A percentile compares a stretch with the other conserved stretches of the same genome.
Evolutionary conservation across 768 basidiomycete species (phyloP).

Genomic region (Tulasnella sp.): DNA sequence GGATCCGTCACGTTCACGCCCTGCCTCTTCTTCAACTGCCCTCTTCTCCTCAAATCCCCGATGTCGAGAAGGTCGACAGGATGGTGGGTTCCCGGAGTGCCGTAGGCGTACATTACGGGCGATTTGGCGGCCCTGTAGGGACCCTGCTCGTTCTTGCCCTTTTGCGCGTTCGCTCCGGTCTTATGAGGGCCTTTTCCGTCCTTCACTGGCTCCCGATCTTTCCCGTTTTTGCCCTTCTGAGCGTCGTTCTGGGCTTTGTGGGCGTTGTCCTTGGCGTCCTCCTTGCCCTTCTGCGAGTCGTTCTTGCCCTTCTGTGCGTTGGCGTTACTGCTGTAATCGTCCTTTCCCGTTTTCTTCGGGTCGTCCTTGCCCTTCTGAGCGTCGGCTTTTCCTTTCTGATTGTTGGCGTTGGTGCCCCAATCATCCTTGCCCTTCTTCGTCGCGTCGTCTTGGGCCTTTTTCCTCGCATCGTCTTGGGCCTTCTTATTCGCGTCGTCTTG

Average conservation of each 20-base stretch:
- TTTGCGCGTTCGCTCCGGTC: neutral
- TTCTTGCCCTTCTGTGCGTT: too few species aligned
- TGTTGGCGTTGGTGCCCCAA: neutral
- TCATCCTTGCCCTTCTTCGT: neutral
- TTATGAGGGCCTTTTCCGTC: neutral
- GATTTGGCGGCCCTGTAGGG: neutral
- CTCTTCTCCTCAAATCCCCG: neutral
- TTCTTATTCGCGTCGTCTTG: neutral
- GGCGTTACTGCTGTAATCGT: too few species aligned
- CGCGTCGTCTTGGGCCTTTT: neutral
- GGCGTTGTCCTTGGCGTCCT: neutral
- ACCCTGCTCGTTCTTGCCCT: constrained; percentile 6
- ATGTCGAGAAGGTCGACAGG: neutral
- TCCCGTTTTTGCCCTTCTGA: neutral
- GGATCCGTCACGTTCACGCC: neutral
- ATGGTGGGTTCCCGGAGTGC: neutral
- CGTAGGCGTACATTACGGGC: neutral
- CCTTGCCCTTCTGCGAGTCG: too few species aligned
- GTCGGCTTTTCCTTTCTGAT: neutral
- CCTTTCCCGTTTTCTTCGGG: too few species aligned
- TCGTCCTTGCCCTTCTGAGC: too few species aligned
- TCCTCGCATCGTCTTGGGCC: neutral
- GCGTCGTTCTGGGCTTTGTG: neutral
- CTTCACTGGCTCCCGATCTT: neutral
- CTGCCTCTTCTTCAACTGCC: neutral